Base-by-base conservation (phyloP, 805 yeast species). In the Grigorovia humatica region DNA sequence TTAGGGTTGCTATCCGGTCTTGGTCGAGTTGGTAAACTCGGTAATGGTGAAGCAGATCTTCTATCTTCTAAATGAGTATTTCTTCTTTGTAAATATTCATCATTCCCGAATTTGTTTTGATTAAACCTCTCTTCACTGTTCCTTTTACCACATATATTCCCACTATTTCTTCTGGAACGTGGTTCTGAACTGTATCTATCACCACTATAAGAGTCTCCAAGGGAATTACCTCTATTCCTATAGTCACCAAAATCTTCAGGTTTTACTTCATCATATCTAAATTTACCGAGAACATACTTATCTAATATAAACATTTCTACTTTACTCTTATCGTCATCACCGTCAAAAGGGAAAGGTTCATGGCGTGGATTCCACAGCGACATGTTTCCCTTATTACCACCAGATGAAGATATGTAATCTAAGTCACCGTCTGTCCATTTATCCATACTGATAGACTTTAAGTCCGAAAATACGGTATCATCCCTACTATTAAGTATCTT, bases 391-490 rank as follows among this genome's bases (percentile, higher is more conserved):
- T 74, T 80, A 66, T 87, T 87, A 9, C 95, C 95, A 49, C 69
- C 67, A 74, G 74, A 27, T 52, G 53, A 35, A 58, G 55, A 53
- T 59, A 62, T n/a, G 48, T 51, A 60, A 20, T 75, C 78, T 30
- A 87, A 58, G 60, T 88, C 88, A 7, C 71, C 71, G 5, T 64
- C 64, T 0, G 74, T 57, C 96, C 96, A 88, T 3, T 71, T 67
- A 58, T 88, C 96, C 63, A 84, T 71, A 5, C 89, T 80, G 50
- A 88, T 70, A 0, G 90, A 83, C 60, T 85, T 85, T 8, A 86
- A 87, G 48, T 72, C 69, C 5, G 90, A 82, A 12, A 82, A 67
- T 43, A 80, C 80, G 9, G 50, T 59, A 46, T 65, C 68, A 32
- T 58, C 61, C 27, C 66, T 55, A 1, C 73, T 59, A 0, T 88